Base-by-base conservation (phyloP, 139 green algal species). In the Helicosporidium sp. region DNA sequence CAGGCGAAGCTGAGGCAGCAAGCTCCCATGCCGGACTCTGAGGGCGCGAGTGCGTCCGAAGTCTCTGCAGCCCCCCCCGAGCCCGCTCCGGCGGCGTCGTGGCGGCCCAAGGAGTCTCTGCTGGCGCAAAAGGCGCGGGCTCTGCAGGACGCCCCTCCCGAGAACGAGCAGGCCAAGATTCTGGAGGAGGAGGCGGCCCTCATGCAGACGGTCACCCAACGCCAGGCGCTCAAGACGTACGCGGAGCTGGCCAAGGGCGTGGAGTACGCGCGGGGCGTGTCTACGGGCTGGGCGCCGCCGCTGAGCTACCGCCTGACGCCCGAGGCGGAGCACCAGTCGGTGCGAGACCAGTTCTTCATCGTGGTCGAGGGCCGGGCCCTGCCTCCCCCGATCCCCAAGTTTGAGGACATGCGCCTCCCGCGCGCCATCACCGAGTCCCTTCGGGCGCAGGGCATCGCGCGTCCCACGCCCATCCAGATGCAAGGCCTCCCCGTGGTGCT, bases 391-490 rank as follows among this genome's bases (percentile, higher is more conserved):
- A 82, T 94, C 35, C 60, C 78, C 17, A 72, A 48, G 39, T 96
- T 96, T 43, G 37, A 54, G 41, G 65, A 70, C 36, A 57, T 64
- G 51, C 60, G 66, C 46, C 41, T 76, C 20, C 75, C 75, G 0
- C 57, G 60, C 6, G 46, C 72, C 4, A 69, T 92, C 8, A 55
- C 89, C 49, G 51, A 63, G 28, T 66, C 80, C 39, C 69, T 97
- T 43, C 64, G 73, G 41, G 37, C 22, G 28, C 83, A 85, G 50
- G 75, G 78, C 43, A 97, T 97, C 61, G 68, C 64, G 43, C 73
- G 74, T 54, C 84, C 84, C 25, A 93, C 85, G 0, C 80, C 86
- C 44, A 94, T 95, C 58, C 88, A 97, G 66, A 85, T 94, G 52
- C 76, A 87, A 69, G 90, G 83, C 33, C 58, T 97, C 42, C 89